These are phyloP conservation scores for Rubia yunnanensis DNA, from an alignment of 257 asterid species.

Conservation along the genomic window DNA sequence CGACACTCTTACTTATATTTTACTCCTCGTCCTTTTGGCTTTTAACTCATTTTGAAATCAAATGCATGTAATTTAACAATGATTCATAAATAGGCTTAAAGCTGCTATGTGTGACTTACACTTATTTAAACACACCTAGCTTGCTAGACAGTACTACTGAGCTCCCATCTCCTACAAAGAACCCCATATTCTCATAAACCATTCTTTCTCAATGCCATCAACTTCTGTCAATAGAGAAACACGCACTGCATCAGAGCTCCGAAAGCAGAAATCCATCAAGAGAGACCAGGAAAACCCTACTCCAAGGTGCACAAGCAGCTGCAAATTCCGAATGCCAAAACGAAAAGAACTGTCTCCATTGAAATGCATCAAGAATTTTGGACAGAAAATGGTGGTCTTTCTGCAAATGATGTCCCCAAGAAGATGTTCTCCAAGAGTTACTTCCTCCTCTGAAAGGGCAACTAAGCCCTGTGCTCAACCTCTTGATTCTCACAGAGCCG, in stretches of 20 bases:
- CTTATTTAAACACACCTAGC: constrained; percentile 8
- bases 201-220: constrained; percentile 14
- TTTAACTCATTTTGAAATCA: not conserved
- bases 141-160: not conserved
- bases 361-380: constrained; percentile 21
- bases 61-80: not conserved
- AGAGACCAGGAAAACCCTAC: not conserved
- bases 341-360: constrained; percentile 17
- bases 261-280: constrained; percentile 13
- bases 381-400: constrained; percentile 17
- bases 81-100: not conserved
- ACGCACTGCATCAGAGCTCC: not conserved
- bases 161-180: constrained; percentile 1
- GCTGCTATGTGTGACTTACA: constrained; percentile 10
- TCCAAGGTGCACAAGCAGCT: constrained; percentile 14
- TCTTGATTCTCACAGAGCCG: constrained; percentile 35
- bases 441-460: constrained; percentile 26
- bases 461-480: constrained; percentile 16
- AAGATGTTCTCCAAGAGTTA: constrained; percentile 21
- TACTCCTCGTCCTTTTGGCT: not conserved
- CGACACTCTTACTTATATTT: too few species aligned
- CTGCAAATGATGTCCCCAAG: constrained; percentile 19
- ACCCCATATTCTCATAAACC: not conserved
- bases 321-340: constrained; percentile 24
- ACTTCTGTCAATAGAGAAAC: constrained; percentile 12